Evolutionary conservation across 2,329 filamentous ascomycete species (phyloP).

Genomic region (Aspergillus arachidicola): DNA sequence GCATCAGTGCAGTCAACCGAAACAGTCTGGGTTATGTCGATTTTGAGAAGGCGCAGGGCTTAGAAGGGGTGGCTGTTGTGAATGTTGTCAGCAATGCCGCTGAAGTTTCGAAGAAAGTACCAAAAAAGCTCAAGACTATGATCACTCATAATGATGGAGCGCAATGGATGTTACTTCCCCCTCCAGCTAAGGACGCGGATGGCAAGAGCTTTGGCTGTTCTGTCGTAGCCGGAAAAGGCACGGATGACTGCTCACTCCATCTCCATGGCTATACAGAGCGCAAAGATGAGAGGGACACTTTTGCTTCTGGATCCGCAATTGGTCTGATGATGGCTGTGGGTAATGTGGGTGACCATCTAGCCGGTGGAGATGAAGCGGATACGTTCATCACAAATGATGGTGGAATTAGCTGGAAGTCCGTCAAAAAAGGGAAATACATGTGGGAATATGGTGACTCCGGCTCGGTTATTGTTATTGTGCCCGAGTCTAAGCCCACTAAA

Average conservation of each 20-base stretch:
- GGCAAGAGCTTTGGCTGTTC: slow-evolving; percentile 72
- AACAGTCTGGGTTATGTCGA: slow-evolving; percentile 79
- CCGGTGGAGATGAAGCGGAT: slow-evolving; percentile 69
- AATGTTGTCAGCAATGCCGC: slow-evolving; percentile 80
- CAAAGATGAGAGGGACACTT: slow-evolving; percentile 77
- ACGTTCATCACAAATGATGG: slow-evolving; percentile 91
- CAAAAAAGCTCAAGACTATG: slow-evolving; percentile 82
- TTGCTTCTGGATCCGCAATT: slow-evolving; percentile 82
- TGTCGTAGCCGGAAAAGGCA: slow-evolving; percentile 54
- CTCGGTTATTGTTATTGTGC: slow-evolving; percentile 85
- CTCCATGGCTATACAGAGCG: slow-evolving; percentile 96
- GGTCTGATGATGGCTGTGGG: slow-evolving; percentile 90
- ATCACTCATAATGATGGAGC: slow-evolving; percentile 97
- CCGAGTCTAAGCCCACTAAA: slow-evolving; percentile 69
- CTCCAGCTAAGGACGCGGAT: slow-evolving; percentile 71
- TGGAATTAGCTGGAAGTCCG: slow-evolving; percentile 82
- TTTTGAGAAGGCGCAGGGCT: slow-evolving; percentile 90
- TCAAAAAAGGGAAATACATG: slow-evolving; percentile 84
- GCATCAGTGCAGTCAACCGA: slow-evolving; percentile 78
- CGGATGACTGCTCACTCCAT: slow-evolving; percentile 78
- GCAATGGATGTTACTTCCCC: slow-evolving; percentile 75
- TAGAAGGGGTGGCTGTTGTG: slow-evolving; percentile 87
- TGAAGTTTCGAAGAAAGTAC: slow-evolving; percentile 58
- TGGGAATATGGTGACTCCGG: slow-evolving; percentile 98
- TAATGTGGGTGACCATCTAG: slow-evolving; percentile 79